Evolutionary conservation across 495 filamentous ascomycete genomes (phyloP), one percentile per base, ranked within the genome.

Genomic region (Xanthoparmelia taractica): DNA sequence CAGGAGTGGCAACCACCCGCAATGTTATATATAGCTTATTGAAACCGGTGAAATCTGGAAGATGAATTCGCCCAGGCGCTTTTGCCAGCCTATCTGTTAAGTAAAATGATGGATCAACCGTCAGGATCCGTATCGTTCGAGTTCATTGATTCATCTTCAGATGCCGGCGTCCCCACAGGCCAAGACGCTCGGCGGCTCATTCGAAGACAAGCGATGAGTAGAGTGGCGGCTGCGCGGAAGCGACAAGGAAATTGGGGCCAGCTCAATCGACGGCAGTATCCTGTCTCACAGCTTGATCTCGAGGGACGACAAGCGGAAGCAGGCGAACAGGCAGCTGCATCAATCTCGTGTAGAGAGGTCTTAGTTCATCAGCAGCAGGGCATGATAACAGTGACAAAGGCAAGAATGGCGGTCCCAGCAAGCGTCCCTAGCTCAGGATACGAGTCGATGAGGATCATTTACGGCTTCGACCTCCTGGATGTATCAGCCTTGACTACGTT

Each of bases 161-260:
- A 68, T 45, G 69, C 72, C 15, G 65, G 59, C 7, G 57, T 69
- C 15, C 69, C 70, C n/a, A 59, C 60, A n/a, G 66, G 69, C 61
- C 57, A 64, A 13, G 67, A 63, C 5, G 50, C 68, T 20, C 70
- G 72, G 23, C 66, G 57, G 17, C 43, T 71, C 38, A 74, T 77
- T 60, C 72, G 74, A 2, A 74, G 68, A 63, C 74, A 73, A 63
- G 74, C 74, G 23, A 77, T 77, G 74, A 65, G 63, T 57, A 73
- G 72, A 56, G 72, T 67, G 23, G 72, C 70, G 7, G 68, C 66
- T 37, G 69, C 70, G 15, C 56, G 73, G 50, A 64, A 59, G 54
- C 57, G 67, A 43, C 59, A 64, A 29, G 71, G 69, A 12, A 68
- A 68, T 18, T 73, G 70, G 57, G 69, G 70, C 17, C 67, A 72